Base-by-base conservation (phyloP, 192 early-diverging fungal species). In the Backusella australiensis region DNA sequence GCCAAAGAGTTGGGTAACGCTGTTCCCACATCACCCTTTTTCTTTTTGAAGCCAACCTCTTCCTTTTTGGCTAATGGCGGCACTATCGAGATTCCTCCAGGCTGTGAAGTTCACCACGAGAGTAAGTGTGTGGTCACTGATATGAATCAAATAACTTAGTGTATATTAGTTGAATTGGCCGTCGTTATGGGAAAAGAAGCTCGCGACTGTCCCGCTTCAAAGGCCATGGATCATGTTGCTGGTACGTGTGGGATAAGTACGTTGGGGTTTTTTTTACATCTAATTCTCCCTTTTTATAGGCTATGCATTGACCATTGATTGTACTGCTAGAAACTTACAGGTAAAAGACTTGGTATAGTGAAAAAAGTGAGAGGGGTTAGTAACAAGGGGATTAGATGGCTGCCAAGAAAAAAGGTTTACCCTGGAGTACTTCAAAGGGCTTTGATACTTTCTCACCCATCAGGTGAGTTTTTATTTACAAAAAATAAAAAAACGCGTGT, bases 371-470 rank as follows among this genome's bases (percentile, higher is more conserved):
- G 42, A 17, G 1, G 14, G 42, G 42, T 44, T 14, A 44, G 15
- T 17, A n/a, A 46, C 9, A 29, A 34, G 3, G 6, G 2, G 14
- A 11, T 4, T 34, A 78, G 77, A 78, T 69, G 23, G 84, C 85
- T 35, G 96, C 92, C 56, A 99, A 97, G 85, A 89, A 91, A 77
- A 84, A 81, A 17, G 94, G 96, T 1, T 84, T 92, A 44, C 97
- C 97, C 21, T 99, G 97, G 97, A 90, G 92, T 26, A 85, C 89
- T 1, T 91, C 97, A 38, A 99, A 99, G 85, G 97, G 96, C 0
- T 97, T 92, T 83, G 97, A 99, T 78, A 96, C 96, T 6, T 99
- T 97, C 73, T 94, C 94, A 3, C 95, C 97, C n/a, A 85, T 97
- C 42, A 90, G 93, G 89, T 90, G 77, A 26, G n/a, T 17, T 44